These are phyloP conservation scores for Phytophthora cactorum DNA, from an alignment of 352 stramenopile species.

Conservation along the genomic window DNA sequence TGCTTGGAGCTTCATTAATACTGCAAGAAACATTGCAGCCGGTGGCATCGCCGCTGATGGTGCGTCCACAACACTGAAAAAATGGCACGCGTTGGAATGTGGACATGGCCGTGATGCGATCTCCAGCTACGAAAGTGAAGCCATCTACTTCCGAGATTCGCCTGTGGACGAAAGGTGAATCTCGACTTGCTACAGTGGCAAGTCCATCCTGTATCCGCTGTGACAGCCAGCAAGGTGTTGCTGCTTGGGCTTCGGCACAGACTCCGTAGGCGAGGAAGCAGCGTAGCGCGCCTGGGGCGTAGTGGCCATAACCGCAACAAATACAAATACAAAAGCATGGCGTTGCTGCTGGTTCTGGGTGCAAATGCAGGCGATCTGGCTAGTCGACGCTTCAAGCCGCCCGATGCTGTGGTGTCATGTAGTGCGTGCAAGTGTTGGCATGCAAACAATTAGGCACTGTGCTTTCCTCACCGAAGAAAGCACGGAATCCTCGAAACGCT, in stretches of 20 bases:
- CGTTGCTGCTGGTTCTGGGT: neutral
- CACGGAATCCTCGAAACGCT: no score
- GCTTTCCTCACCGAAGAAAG: no score
- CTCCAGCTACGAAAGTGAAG: constrained; percentile 1
- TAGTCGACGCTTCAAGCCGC: no score
- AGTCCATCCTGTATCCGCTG: constrained; percentile 4
- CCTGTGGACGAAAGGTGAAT: neutral
- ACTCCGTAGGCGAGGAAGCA: no score
- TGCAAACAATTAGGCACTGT: no score
- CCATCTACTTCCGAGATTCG: constrained; percentile 9
- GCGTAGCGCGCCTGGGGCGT: no score
- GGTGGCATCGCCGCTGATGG: neutral
- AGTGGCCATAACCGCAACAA: no score
- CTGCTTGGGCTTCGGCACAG: no score
- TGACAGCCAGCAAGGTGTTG: neutral
- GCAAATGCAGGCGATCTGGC: neutral
- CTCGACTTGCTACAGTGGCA: constrained; percentile 1
- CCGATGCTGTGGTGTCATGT: no score
- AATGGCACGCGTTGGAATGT: no score
- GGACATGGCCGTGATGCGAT: neutral
- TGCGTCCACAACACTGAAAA: neutral
- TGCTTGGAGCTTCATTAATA: neutral
- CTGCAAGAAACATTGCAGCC: constrained; percentile 2
- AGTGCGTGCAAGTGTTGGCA: no score
- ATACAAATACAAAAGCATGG: no score